phyloP scores from a whole-genome alignment of 495 filamentous ascomycete genomes.

The Penicillium parvum region DNA sequence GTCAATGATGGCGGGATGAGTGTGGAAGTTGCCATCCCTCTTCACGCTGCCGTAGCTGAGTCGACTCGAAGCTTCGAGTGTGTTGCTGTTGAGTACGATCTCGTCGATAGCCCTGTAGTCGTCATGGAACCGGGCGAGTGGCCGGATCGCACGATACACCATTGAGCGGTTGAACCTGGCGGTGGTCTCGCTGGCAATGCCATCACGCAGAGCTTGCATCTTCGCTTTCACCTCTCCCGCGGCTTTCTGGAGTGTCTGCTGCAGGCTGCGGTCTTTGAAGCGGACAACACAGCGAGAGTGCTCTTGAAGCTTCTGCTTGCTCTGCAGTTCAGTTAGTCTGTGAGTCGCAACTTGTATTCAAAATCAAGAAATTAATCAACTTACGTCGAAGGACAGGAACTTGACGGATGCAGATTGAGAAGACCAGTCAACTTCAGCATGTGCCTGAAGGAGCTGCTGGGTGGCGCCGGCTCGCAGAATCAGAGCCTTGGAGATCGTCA shows the following conservation, averaged over 20 bases:
- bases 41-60: constrained; percentile 27
- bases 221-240: constrained; percentile 5
- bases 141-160: background rate
- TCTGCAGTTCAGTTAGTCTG: background rate
- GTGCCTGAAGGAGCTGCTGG: constrained; percentile 9
- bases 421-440: constrained; percentile 12
- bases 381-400: constrained; percentile 23
- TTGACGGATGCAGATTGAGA: constrained; percentile 10
- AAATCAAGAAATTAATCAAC: background rate
- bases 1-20: constrained; percentile 43
- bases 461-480: constrained; percentile 10
- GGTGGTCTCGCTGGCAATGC: background rate
- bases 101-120: constrained; percentile 43
- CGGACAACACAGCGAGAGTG: background rate
- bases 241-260: background rate
- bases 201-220: constrained; percentile 4
- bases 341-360: too few relatives aligned
- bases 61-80: constrained; percentile 31
- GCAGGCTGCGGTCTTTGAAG: background rate
- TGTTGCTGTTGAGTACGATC: constrained; percentile 28
- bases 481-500: constrained; percentile 23
- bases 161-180: background rate
- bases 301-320: constrained; percentile 14
- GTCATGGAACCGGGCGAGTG: background rate
- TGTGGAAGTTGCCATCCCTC: constrained; percentile 1